Evolutionary conservation across 148 eudicot genomes (phyloP), one percentile per base, ranked within the genome.

Genomic region (Heliamphora exappendiculata): DNA sequence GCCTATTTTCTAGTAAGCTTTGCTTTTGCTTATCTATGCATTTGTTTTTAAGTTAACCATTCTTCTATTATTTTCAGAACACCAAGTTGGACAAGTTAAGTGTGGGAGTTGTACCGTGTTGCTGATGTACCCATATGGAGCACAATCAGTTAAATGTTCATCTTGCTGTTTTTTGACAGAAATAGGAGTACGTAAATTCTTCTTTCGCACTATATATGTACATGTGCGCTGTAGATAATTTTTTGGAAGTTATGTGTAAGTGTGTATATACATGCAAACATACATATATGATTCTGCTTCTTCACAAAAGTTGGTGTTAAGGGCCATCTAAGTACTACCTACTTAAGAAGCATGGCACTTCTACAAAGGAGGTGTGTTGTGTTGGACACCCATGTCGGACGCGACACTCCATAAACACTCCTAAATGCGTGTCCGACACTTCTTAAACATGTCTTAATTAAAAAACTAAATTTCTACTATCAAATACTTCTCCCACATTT

Each of bases 61-160:
- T 36, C 45, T 5, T 74, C 19, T 22, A 0, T 37, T 22, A 26
- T 68, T 75, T 66, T 67, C 89, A 96, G 99, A 87, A 83, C 86
- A 91, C 78, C 87, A 93, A 88, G 90, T 96, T 41, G 98, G 99
- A 62, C 97, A 93, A 78, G 97, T 96, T 16, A 91, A 87, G 72
- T 96, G 99, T 78, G 94, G 87, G 74, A 81, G 83, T 63, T 96
- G 99, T 80, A 73, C 84, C 51, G 89, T 85, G 83, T 78, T 96
- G 86, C 88, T 96, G 80, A 96, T 96, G 99, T 93, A 89, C 82
- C 98, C 90, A 5, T 83, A 79, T 73, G 99, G 98, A 69, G 93
- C 94, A 80, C 89, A 72, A 7, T 80, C 88, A 41, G 97, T 96
- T 70, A 84, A 88, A 45, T 96, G 99, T 57, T 80, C 88, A 74